Evolutionary conservation across 306 rosid genomes (phyloP).

Genomic region (Quercus robur): DNA sequence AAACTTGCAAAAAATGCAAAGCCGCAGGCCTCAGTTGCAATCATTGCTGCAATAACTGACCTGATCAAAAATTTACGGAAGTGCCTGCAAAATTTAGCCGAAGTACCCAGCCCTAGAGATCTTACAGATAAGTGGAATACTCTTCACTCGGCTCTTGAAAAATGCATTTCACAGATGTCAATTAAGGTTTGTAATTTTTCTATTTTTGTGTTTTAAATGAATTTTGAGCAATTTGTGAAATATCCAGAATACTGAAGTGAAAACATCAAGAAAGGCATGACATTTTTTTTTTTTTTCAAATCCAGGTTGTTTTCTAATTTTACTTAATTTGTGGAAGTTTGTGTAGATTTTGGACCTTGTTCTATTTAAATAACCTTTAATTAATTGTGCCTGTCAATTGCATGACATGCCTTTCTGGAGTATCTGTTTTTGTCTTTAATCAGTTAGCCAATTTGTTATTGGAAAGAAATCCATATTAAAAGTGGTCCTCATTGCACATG

Average conservation of each 20-base stretch:
- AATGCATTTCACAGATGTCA: slow-evolving; percentile 67
- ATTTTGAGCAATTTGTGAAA: background rate
- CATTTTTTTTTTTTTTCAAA: background rate
- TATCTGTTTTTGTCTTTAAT: too few relatives aligned
- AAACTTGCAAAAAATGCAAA: slow-evolving; percentile 69
- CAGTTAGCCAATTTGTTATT: too few relatives aligned
- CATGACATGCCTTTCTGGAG: too few relatives aligned
- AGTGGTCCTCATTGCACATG: too few relatives aligned
- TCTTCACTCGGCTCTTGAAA: slow-evolving; percentile 66
- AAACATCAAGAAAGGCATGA: background rate
- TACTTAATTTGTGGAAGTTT: background rate
- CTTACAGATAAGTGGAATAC: slow-evolving; percentile 43
- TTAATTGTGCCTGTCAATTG: background rate
- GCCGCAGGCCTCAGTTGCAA: slow-evolving; percentile 59
- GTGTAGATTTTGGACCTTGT: background rate
- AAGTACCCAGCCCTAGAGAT: slow-evolving; percentile 41
- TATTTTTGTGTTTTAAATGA: slow-evolving; percentile 19
- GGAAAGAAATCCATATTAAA: too few relatives aligned
- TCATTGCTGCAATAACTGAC: slow-evolving; percentile 71
- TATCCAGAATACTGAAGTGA: background rate
- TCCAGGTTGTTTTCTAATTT: background rate
- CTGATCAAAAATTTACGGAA: slow-evolving; percentile 77
- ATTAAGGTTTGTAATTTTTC: slow-evolving; percentile 52
- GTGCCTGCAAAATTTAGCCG: slow-evolving; percentile 64
- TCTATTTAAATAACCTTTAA: background rate